Evolutionary conservation across 2,329 filamentous ascomycete genomes (phyloP), one percentile per base, ranked within the genome.

Genomic region (Fusarium nodosum): DNA sequence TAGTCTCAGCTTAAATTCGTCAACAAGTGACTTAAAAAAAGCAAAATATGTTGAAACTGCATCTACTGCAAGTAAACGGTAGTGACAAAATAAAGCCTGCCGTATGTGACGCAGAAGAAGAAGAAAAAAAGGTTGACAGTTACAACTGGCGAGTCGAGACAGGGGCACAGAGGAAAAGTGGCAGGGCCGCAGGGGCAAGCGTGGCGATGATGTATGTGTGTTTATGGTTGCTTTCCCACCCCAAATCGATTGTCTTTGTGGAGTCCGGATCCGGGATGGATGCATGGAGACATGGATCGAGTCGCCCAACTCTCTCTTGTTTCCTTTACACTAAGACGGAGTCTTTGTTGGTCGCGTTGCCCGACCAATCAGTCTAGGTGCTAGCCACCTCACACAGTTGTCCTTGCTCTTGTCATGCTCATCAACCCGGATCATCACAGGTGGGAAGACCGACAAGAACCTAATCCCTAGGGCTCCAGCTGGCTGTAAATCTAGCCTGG

Each of bases 241-340:
- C 72, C 74, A 74, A 73, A 72, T 75, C 72, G 74, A 74, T 69
- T 69, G 69, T 68, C 63, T 57, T 66, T 69, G 76, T 77, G 76
- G 77, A 74, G 74, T 77, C 77, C 76, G 76, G 76, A 79, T 79
- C 76, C 76, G 77, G 73, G 73, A 71, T 71, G 73, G 72, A 71
- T 72, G 71, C 64, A 74, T 72, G 63, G 63, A 60, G 53, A 39
- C 56, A 70, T 59, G 69, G 67, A 74, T 75, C 68, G 67, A 72
- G 68, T 74, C 61, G 71, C 60, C 68, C 57, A 70, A 58, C 63
- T 66, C 60, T 66, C 56, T 60, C 60, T 66, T 71, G 60, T 56
- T 67, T 67, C 58, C 64, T 52, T 60, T 63, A 65, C 68, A 61
- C 66, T 66, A 70, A 66, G 64, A 64, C 67, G 56, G 69, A 75